These are phyloP conservation scores for Lobosporangium transversale DNA, from an alignment of 192 early-diverging fungal genomes.

Conservation along the genomic window DNA sequence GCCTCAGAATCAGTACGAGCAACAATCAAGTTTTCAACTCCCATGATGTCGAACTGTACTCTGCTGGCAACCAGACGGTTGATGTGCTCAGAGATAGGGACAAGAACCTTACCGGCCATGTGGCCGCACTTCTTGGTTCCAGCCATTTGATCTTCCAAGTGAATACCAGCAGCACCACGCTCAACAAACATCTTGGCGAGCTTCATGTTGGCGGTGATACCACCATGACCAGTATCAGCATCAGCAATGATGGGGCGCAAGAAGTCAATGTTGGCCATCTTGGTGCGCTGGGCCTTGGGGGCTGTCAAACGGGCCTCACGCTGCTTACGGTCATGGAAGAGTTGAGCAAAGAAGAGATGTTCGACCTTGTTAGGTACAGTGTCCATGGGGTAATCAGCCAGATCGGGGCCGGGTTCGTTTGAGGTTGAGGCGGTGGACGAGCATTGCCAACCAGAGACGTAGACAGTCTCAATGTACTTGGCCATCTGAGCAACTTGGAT, in stretches of 20 bases:
- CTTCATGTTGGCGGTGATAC: conserved; percentile 98
- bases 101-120: conserved; percentile 99
- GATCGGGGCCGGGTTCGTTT: conserved; percentile 97
- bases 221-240: conserved; percentile 98
- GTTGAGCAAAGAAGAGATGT: conserved; percentile 96
- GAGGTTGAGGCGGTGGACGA: conserved; percentile 94
- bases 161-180: conserved; percentile 95
- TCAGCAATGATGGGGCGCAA: conserved; percentile 96
- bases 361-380: conserved; percentile 99
- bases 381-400: conserved; percentile 99
- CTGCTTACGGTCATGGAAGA: conserved; percentile 98
- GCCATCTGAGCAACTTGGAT: conserved; percentile 97
- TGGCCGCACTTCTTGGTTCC: conserved; percentile 99
- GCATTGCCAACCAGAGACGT: conserved; percentile 98
- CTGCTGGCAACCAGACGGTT: conserved; percentile 94
- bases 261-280: conserved; percentile 83
- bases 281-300: conserved; percentile 72
- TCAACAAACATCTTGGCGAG: conserved; percentile 98
- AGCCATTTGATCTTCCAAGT: conserved; percentile 91
- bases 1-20: conserved; percentile 98
- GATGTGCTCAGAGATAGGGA: conserved; percentile 97
- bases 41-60: conserved; percentile 99
- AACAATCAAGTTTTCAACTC: conserved; percentile 92
- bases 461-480: conserved; percentile 95
- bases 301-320: conserved; percentile 85